Conservation (phyloP, 176 grass and related monocot genomes). For the Eragrostis curvula region DNA sequence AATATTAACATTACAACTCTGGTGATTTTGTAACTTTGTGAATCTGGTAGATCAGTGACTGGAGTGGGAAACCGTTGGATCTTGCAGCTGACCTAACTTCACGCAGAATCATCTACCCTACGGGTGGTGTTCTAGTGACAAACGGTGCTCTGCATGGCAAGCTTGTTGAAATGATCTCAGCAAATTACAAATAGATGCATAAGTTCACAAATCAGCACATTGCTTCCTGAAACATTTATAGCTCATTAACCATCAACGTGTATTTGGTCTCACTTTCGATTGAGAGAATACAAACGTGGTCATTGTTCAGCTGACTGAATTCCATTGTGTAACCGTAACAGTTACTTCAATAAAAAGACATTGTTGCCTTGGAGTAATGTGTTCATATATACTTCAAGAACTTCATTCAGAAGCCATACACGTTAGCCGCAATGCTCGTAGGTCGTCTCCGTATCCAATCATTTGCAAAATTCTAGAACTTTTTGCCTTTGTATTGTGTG, state of each 20-base stretch:
- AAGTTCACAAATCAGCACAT: slow-evolving; percentile 4
- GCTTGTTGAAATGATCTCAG: slow-evolving; percentile 75
- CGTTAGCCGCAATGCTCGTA: neutral
- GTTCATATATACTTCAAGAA: neutral
- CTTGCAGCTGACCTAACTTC: slow-evolving; percentile 74
- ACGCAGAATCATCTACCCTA: slow-evolving; percentile 78
- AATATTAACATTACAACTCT: neutral
- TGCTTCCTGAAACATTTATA: neutral
- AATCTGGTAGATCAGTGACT: slow-evolving; percentile 82
- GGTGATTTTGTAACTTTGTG: slow-evolving; percentile 19
- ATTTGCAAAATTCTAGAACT: slow-evolving; percentile 15
- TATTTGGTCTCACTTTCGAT: neutral
- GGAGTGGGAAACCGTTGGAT: slow-evolving; percentile 72
- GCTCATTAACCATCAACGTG: neutral
- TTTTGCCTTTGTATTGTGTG: slow-evolving; percentile 43
- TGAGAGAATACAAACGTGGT: slow-evolving; percentile 7
- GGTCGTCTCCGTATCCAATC: neutral
- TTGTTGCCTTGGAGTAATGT: neutral
- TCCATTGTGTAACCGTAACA: slow-evolving; percentile 8
- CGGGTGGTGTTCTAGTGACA: slow-evolving; percentile 73
- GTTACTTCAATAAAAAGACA: neutral
- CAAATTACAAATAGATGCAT: slow-evolving; percentile 43
- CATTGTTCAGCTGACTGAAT: neutral
- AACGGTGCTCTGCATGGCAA: slow-evolving; percentile 72
- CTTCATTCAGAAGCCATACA: slow-evolving; percentile 24